Percentiles rank a stretch among this genome's conserved stretches.
These are phyloP conservation scores for Tylopilus intermedius DNA, from an alignment of 768 basidiomycete species.

Conservation along the genomic window DNA sequence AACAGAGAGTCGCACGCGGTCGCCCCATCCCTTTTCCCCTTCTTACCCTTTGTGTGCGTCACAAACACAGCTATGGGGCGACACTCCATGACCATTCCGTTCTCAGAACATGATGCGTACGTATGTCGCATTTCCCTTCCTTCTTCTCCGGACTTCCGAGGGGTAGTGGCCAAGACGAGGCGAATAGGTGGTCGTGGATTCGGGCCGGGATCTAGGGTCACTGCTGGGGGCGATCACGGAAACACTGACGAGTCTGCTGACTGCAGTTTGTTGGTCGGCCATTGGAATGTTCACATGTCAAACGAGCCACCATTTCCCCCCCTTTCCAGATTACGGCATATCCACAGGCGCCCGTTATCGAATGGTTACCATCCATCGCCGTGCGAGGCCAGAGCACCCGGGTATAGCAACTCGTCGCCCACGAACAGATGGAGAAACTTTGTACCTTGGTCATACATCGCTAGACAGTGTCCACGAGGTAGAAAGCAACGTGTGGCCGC, in stretches of 20 bases:
- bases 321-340: not conserved
- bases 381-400: not conserved
- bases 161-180: not conserved
- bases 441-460: constrained; percentile 3
- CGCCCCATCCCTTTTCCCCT: not conserved
- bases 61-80: constrained; percentile 8
- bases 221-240: not conserved
- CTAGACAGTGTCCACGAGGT: not conserved
- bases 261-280: not conserved
- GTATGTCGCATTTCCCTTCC: constrained; percentile 3
- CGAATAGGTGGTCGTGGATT: not conserved
- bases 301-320: not conserved
- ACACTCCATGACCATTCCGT: not conserved
- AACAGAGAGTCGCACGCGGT: constrained; percentile 10
- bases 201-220: constrained; percentile 1
- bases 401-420: constrained; percentile 7
- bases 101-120: constrained; percentile 5
- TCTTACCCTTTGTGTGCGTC: not conserved
- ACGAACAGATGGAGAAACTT: constrained; percentile 7
- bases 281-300: constrained; percentile 1
- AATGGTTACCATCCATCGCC: not conserved
- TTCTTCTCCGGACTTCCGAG: constrained; percentile 21
- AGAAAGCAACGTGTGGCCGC: not conserved
- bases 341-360: not conserved
- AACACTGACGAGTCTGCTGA: not conserved